Conservation (phyloP, 176 grass and related monocot species). For the Pontederia paniculata region DNA sequence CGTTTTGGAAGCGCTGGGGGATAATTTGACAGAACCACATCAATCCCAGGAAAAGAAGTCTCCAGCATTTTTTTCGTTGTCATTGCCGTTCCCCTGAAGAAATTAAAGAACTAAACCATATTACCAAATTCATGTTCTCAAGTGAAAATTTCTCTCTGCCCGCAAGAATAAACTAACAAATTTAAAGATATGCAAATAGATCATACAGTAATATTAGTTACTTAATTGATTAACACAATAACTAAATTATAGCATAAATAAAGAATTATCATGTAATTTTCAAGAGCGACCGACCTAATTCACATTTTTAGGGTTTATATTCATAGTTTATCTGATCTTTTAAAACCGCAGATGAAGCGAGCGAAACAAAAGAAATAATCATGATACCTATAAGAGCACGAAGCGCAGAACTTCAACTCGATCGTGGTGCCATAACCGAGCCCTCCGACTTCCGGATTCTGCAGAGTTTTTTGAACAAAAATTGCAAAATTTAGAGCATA, state of each 20-base stretch:
- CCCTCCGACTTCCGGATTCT: slow-evolving; percentile 47
- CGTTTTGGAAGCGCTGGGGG: slow-evolving; percentile 83
- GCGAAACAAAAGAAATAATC: background rate
- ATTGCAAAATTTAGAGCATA: background rate
- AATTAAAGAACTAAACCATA: slow-evolving; percentile 11
- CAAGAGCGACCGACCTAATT: too few species aligned
- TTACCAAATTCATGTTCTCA: background rate
- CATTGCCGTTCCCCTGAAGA: slow-evolving; percentile 75
- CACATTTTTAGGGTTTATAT: too few species aligned
- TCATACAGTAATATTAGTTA: too few species aligned
- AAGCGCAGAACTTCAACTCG: slow-evolving; percentile 70
- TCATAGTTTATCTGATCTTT: background rate
- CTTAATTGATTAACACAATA: too few species aligned
- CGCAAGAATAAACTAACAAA: background rate
- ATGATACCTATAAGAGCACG: slow-evolving; percentile 71
- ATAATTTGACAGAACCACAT: slow-evolving; percentile 79
- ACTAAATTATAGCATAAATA: too few species aligned
- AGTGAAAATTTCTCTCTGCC: background rate
- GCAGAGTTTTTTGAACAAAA: background rate
- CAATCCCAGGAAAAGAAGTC: slow-evolving; percentile 66
- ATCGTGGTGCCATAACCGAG: slow-evolving; percentile 69
- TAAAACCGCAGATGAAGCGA: background rate
- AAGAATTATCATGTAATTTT: too few species aligned
- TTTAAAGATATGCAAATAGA: too few species aligned
- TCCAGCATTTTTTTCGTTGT: slow-evolving; percentile 83